Base-by-base conservation (phyloP, 192 early-diverging fungal species). In the Pilobolus umbonatus region DNA sequence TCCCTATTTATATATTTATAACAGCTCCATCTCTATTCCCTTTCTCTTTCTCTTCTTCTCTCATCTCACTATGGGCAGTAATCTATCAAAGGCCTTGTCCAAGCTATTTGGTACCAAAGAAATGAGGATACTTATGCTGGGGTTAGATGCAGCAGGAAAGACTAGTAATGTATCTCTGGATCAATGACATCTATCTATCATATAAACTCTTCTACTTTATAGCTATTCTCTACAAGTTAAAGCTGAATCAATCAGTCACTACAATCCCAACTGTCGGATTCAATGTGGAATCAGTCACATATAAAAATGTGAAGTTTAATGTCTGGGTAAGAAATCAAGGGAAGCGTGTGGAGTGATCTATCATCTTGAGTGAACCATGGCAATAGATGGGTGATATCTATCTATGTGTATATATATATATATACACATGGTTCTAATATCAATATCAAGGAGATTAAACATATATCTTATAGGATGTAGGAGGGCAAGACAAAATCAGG, bases 201-300 rank as follows among this genome's bases (percentile, higher is more conserved):
- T 21, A 17, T 9, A 5, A 50, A 19, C 34, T 0, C 7, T 14
- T 4, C 14, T 51, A 29, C 17, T n/a, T 42, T 95, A 74, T 65
- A 83, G 81, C 96, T 59, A 98, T 98, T 55, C 80, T 98, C 49
- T 98, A 96, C 84, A 97, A 96, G 79, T 84, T 98, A 42, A 98
- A 99, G 79, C 79, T 99, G 22, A 95, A 95, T 63, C 93, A 97
- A 75, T 93, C 95, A 48, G 95, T 98, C 42, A 98, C 96, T n/a
- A 98, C 96, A 32, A 97, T 98, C 59, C 96, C 96, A 21, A 98
- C 96, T 54, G 95, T 98, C 54, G 90, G 90, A 34, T 93, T 93
- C 75, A 93, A 91, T 65, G 88, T 90, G 42, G 90, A 93, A 65
- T 85, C 87, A 3, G 89, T 93, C 9, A 85, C 83, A 40, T 93